Evolutionary conservation across 225 moss, liverwort and hornwort genomes (phyloP), one percentile per base, ranked within the genome.

Genomic region (Takakia lepidozioides): DNA sequence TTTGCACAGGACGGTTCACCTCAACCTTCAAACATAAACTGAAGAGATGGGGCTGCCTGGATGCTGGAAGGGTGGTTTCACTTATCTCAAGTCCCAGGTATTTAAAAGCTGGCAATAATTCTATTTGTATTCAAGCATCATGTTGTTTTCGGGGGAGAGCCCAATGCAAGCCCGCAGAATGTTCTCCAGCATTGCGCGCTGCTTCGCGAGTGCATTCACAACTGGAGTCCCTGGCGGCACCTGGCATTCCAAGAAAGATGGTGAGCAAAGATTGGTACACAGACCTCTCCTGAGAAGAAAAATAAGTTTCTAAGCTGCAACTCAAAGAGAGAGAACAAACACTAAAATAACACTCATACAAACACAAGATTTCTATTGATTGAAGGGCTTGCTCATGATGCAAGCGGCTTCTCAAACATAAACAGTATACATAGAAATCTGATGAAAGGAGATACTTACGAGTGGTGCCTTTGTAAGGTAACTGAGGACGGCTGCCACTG

Each of bases 111-210:
- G n/a, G n/a, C n/a, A n/a, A n/a, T n/a, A n/a, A n/a, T n/a, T 15
- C 46, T 35, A 98, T 72, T 98, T 98, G 56, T 90, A 83, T 28
- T 98, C 95, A 49, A 98, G 48, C 95, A 90, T 90, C 95, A 98
- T 98, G 62, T 98, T 87, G 58, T 98, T 90, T 53, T 98, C 95
- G 1, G 95, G 95, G 18, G 84, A 72, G n/a, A 98, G 56, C 4
- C 90, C 95, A 55, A 98, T 81, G 74, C 95, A 98, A 7, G 95
- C 95, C 1, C 95, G 90, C 87, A 98, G 83, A 9, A 98, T 80
- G 10, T 98, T 98, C 66, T 98, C 95, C 75, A 98, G 41, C 95
- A 90, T 98, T 8, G 95, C 90, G 50, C 95, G 61, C 73, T 98
- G 95, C 78, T 98, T 98, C 0, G 95, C 84, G 75, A 98, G 57